phyloP scores from a whole-genome alignment of 2,329 filamentous ascomycete genomes.

The Ophiostoma sp. region DNA sequence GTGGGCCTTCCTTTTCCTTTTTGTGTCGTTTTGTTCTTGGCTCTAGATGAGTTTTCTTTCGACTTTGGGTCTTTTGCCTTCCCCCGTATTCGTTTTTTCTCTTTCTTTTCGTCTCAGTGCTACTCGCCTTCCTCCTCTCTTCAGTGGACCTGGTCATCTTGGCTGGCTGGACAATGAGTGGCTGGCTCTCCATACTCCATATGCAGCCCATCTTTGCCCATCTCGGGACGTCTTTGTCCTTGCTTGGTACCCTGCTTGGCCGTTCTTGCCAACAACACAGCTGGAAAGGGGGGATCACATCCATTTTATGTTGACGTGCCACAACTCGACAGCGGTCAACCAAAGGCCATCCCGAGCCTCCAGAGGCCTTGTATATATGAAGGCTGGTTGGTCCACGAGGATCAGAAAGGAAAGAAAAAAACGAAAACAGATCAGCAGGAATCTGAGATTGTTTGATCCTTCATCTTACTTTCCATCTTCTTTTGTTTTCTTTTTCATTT shows the following conservation, averaged over 20 bases:
- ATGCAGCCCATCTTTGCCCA: neutral
- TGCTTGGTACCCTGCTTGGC: neutral
- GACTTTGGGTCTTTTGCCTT: neutral
- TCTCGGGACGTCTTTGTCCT: constrained; percentile 14
- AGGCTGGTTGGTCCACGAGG: neutral
- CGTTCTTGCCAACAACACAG: neutral
- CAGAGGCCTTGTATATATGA: constrained; percentile 10
- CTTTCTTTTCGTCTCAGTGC: neutral
- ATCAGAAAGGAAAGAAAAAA: neutral
- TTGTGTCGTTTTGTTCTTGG: neutral
- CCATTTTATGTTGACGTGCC: neutral
- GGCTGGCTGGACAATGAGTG: neutral
- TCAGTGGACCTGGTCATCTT: neutral
- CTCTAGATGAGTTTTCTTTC: neutral
- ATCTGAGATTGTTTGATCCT: no score
- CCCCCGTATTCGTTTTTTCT: neutral
- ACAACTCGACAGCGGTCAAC: neutral
- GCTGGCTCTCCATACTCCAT: neutral
- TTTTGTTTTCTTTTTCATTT: neutral
- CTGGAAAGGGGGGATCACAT: neutral
- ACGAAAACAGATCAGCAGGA: neutral
- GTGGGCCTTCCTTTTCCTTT: neutral
- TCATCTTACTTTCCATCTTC: neutral
- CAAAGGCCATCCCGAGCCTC: neutral
- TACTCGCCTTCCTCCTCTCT: neutral